phyloP scores from a whole-genome alignment of 2,329 filamentous ascomycete genomes.

The Uncinocarpus reesii region DNA sequence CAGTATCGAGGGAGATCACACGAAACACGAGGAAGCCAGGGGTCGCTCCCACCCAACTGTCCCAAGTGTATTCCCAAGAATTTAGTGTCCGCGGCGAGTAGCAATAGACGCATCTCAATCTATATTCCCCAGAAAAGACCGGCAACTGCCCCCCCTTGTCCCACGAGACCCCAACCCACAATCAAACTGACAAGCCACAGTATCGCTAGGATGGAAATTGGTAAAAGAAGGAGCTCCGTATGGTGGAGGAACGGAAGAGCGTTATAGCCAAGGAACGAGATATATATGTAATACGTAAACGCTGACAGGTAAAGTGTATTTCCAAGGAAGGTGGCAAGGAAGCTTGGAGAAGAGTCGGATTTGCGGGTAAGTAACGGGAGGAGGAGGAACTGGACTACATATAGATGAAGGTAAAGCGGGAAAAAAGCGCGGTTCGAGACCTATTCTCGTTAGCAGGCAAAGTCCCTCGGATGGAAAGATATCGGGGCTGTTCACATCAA shows the following conservation, averaged over 20 bases:
- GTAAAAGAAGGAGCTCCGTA: constrained; percentile 54
- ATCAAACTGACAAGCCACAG: constrained; percentile 48
- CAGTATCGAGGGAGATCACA: not conserved
- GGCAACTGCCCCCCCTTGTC: constrained; percentile 34
- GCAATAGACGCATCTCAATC: not conserved
- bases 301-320: constrained; percentile 59
- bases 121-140: constrained; percentile 37
- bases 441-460: constrained; percentile 28
- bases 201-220: constrained; percentile 49
- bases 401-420: constrained; percentile 56
- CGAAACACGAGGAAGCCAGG: not conserved
- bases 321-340: constrained; percentile 46
- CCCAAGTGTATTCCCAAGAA: not conserved
- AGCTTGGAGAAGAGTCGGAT: constrained; percentile 38
- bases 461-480: not conserved
- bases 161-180: constrained; percentile 38
- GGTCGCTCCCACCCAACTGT: too few species aligned
- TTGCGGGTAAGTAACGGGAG: constrained; percentile 47
- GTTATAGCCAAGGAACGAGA: constrained; percentile 60
- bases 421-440: constrained; percentile 58
- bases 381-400: constrained; percentile 56
- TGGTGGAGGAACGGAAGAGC: constrained; percentile 57
- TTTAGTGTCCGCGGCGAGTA: not conserved
- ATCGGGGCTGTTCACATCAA: constrained; percentile 46
- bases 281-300: constrained; percentile 56